Base-by-base conservation (phyloP, 805 yeast genomes). In the Debaryomyces prosopidis region DNA sequence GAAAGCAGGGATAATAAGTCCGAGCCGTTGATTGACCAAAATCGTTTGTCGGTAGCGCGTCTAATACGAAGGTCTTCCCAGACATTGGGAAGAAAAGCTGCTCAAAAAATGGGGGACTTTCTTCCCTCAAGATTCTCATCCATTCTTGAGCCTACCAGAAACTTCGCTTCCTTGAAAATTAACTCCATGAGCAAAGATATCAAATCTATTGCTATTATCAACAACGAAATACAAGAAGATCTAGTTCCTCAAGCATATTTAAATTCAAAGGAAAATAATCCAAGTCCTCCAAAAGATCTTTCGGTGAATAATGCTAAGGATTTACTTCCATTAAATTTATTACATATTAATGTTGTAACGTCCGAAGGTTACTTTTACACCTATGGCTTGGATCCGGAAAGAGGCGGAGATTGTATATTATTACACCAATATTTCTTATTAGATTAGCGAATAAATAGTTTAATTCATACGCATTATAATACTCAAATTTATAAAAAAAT, bases 341-440 rank as follows among this genome's bases (percentile, higher is more conserved):
- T 54, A 62, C 79, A 78, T 55, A 82, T 82, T 11, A 76, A 82
- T 46, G 92, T 90, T 5, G 88, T 89, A 3, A 88, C 96, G 0
- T 77, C 85, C 0, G 87, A 83, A 45, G 98, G 98, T 0, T 80
- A 78, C 52, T 85, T 87, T 53, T 86, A 85, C 56, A 87, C 86
- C 41, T 92, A 89, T 63, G 85, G 85, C 2, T 68, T 92, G 38
- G 94, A 89, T 50, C 84, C 94, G 0, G 95, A 85, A 49, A 68
- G 91, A 43, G 98, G 98, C 1, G 99, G 99, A 2, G 97, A 91
- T 59, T 92, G 98, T 66, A 80, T 85, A 33, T 69, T 89, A 49
- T 69, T 87, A 44, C 81, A 84, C 49, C 96, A 89, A 57, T 85
- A 82, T 57, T 76, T 85, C 5, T 68, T 86, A 35, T 57, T 70